Evolutionary conservation across 208 protist species (phyloP), one percentile per base, ranked within the genome.

Genomic region (Balamuthia mandrillaris): DNA sequence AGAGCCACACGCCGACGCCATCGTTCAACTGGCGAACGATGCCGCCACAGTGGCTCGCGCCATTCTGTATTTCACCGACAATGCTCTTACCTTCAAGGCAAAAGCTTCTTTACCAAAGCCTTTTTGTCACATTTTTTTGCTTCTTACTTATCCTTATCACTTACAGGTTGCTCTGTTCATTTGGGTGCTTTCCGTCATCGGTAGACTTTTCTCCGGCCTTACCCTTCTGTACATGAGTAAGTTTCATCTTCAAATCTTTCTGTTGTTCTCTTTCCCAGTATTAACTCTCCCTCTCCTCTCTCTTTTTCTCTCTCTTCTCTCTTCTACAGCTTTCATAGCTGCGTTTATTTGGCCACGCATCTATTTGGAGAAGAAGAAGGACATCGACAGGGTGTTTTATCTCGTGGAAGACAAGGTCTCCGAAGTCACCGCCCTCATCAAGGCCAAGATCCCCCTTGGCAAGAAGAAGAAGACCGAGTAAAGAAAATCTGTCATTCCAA

Each of bases 391-490:
- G 12, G 6, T 84, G 41, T 84, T 60, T 37, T 27, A 33, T 42
- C 51, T 72, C 42, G 77, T 45, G 21, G 27, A 68, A 16, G 21
- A 47, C 18, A 39, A 72, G 44, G 42, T 84, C 56, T 49, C 61
- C 56, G 41, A 66, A 45, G 51, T 68, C 56, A 58, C 51, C 77
- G 77, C 35, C 31, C 42, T 84, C 29, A 54, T 68, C 14, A 29
- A 68, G 42, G 47, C 56, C 58, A 84, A 84, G 61, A 41, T 84
- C 24, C 77, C 77, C 56, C 77, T 84, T 14, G 52, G 54, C 42
- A 84, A 84, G 61, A 84, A 84, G 77, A 84, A 84, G 77, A 84
- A 84, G 61, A 45, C 61, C n/a, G 77, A 84, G 54, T 84, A 82
- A 82, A 27, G 1, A 54, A 27, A 29, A n/a, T n/a, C n/a, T n/a